Conservation (phyloP, 2,329 filamentous ascomycete genomes). For the Colletotrichum sidae region DNA sequence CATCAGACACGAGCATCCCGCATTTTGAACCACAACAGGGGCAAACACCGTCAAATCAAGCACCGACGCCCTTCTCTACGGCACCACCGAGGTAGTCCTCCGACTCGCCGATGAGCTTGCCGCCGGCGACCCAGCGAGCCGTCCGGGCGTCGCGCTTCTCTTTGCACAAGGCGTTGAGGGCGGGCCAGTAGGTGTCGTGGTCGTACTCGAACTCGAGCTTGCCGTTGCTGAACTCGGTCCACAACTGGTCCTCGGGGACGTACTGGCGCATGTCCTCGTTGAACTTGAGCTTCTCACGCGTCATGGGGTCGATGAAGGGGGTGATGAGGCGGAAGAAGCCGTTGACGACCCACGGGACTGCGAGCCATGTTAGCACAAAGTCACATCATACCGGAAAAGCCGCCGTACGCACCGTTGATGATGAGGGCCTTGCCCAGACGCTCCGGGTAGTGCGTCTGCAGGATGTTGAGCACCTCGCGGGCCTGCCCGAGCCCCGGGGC, state of each 20-base stretch:
- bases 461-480: constrained; percentile 86
- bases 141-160: constrained; percentile 71
- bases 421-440: constrained; percentile 89
- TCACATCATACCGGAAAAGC: background rate
- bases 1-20: too few relatives aligned
- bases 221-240: constrained; percentile 80
- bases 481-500: constrained; percentile 80
- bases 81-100: constrained; percentile 87
- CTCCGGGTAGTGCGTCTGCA: constrained; percentile 97
- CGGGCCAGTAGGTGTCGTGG: constrained; percentile 89
- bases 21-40: too few relatives aligned
- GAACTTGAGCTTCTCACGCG: constrained; percentile 95
- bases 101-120: constrained; percentile 85
- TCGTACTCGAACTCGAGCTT: constrained; percentile 92
- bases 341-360: constrained; percentile 90
- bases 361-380: too few relatives aligned
- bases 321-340: constrained; percentile 97
- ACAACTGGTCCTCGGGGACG: constrained; percentile 84
- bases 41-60: background rate
- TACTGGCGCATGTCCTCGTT: constrained; percentile 90
- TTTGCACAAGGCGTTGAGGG: constrained; percentile 77
- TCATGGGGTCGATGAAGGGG: constrained; percentile 95
- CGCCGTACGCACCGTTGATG: constrained; percentile 75
- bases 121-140: constrained; percentile 82
- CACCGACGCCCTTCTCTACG: constrained; percentile 27